phyloP scores from a whole-genome alignment of 1,139 yeast genomes.

The Wickerhamiella pararugosa region DNA sequence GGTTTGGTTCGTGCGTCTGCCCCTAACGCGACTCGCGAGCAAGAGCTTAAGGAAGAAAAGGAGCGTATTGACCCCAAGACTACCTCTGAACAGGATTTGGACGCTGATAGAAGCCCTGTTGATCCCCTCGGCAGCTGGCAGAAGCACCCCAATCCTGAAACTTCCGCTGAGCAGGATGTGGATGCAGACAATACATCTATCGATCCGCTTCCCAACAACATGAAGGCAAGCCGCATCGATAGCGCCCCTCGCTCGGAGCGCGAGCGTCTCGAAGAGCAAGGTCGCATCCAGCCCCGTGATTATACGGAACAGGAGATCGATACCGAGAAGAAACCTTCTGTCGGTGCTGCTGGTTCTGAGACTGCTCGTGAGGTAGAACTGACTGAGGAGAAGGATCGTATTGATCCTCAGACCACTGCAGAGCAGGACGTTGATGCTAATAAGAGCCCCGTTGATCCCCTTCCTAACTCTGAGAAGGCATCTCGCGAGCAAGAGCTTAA shows the following conservation, averaged over 20 bases:
- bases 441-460: slow-evolving; percentile 5
- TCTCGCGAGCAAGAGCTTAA: slow-evolving; percentile 15
- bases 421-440: slow-evolving; percentile 6
- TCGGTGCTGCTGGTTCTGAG: not conserved
- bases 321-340: not conserved
- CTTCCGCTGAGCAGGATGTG: slow-evolving; percentile 12
- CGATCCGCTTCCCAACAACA: not conserved
- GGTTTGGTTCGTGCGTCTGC: slow-evolving; percentile 5
- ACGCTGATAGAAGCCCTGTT: slow-evolving; percentile 1
- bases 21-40: slow-evolving; percentile 1
- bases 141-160: not conserved
- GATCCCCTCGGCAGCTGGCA: not conserved
- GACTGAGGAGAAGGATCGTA: not conserved
- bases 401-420: slow-evolving; percentile 1
- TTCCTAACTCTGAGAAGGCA: not conserved
- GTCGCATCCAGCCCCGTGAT: not conserved
- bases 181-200: slow-evolving; percentile 17
- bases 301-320: slow-evolving; percentile 4
- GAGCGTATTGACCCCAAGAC: slow-evolving; percentile 2
- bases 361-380: not conserved
- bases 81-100: slow-evolving; percentile 4
- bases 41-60: slow-evolving; percentile 19
- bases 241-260: not conserved
- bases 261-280: not conserved
- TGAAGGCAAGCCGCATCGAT: not conserved